Base-by-base conservation (phyloP, 306 rosid species). In the Cicer yamashitae region DNA sequence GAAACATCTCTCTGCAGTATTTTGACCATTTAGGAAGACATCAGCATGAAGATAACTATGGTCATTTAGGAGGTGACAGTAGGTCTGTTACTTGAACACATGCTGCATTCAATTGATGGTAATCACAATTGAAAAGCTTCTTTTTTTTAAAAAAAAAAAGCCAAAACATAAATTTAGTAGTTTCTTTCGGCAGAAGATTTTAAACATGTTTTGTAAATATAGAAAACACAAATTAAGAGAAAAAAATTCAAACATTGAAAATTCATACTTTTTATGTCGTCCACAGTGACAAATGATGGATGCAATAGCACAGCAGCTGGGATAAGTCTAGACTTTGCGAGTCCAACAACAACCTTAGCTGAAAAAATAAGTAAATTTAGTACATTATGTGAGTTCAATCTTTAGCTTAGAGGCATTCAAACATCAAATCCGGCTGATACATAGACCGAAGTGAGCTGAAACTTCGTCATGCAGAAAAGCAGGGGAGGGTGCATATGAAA, bases 331-430 rank as follows among this genome's bases (percentile, higher is more conserved):
- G 65, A 44, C 75, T 86, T 89, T 1, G 84, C 82, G 39, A 91
- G 96, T 61, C 84, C 91, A 87, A 82, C 86, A 65, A 82, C 97
- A 70, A 84, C 93, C 92, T 89, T 93, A 58, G 85, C 97, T 91
- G 85, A 63, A 76, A 72, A 68, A 77, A 56, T 37, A 25, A 72
- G 48, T 8, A 56, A 25, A 13, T 6, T 67, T 10, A 62, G 37
- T 47, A 34, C 48, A 80, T 48, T 44, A 2, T 6, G 12, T 43
- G 10, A 70, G 74, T 47, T 77, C 20, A 73, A 52, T 14, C 51
- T 47, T 47, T 11, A 67, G 75, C 22, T 37, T 4, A 6, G 52
- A 11, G 20, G 30, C 30, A 13, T 68, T 50, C 8, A 57, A 65
- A 44, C 73, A 62, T 71, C 6, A 71, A 61, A 71, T 30, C 50